Percentiles rank a stretch among this genome's conserved stretches.
Evolutionary conservation across 2,329 filamentous ascomycete genomes (phyloP).

Genomic region (Byssoonygena ceratinophila): DNA sequence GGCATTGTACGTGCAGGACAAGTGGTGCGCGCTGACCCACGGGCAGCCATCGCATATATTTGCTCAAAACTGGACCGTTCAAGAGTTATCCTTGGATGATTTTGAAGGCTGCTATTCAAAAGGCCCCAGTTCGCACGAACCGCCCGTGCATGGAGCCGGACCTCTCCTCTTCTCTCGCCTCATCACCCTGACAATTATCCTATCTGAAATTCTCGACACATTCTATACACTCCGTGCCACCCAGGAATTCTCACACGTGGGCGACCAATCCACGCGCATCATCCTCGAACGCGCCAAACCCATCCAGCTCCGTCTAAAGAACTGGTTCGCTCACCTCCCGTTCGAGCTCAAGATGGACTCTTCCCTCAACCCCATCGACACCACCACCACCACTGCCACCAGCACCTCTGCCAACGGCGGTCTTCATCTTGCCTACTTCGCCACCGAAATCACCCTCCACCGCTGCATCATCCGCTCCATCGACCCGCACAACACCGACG

Average conservation of each 20-base stretch:
- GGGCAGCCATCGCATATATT: conserved; percentile 72
- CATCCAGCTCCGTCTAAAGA: conserved; percentile 43
- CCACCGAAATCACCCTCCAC: conserved; percentile 86
- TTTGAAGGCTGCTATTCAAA: conserved; percentile 31
- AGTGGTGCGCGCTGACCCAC: conserved; percentile 77
- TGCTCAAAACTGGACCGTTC: conserved; percentile 64
- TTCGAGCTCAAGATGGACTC: conserved; percentile 42
- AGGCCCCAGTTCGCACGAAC: conserved; percentile 2
- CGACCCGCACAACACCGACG: conserved; percentile 48
- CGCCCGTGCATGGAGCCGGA: not conserved
- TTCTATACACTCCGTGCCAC: conserved; percentile 44
- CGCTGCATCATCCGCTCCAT: conserved; percentile 81
- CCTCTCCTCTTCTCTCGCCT: conserved; percentile 41
- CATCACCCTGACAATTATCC: conserved; percentile 43
- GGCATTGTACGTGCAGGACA: conserved; percentile 91
- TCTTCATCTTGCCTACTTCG: conserved; percentile 84
- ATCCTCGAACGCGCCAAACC: conserved; percentile 46
- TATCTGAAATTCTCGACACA: conserved; percentile 42
- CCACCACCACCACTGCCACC: conserved; percentile 31
- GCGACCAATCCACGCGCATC: conserved; percentile 39
- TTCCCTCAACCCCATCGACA: conserved; percentile 17
- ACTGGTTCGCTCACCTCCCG: conserved; percentile 44
- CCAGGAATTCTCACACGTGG: conserved; percentile 34
- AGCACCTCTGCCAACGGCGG: conserved; percentile 47
- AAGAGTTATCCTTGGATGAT: conserved; percentile 33